These are phyloP conservation scores for Pleurotus platypus DNA, from an alignment of 768 basidiomycete genomes.

Conservation along the genomic window DNA sequence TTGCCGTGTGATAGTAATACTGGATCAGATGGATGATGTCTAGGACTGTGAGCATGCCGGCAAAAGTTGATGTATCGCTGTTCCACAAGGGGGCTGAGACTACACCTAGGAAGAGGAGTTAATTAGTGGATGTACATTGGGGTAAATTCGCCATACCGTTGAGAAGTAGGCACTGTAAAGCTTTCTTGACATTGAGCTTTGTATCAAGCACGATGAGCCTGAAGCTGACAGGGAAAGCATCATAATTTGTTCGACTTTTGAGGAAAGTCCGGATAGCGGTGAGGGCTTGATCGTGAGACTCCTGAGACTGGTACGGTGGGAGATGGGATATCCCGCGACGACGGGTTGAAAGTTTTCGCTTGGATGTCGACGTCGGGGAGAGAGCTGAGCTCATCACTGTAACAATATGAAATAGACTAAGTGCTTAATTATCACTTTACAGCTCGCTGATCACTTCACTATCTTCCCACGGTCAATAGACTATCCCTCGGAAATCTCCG, in stretches of 20 bases:
- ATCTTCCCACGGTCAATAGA: neutral
- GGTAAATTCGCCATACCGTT: constrained; percentile 52
- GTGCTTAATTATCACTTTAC: neutral
- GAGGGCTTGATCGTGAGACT: constrained; percentile 69
- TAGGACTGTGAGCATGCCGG: constrained; percentile 98
- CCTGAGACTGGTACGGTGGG: constrained; percentile 47
- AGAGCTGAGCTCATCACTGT: constrained; percentile 38
- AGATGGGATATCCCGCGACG: constrained; percentile 58
- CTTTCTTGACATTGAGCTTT: constrained; percentile 93
- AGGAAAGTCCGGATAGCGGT: constrained; percentile 76
- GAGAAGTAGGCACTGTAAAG: constrained; percentile 78
- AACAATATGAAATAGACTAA: constrained; percentile 8
- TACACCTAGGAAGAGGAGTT: constrained; percentile 57
- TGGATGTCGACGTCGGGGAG: constrained; percentile 47
- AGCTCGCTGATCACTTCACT: neutral
- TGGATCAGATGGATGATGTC: constrained; percentile 99
- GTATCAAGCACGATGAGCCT: constrained; percentile 96
- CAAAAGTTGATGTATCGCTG: constrained; percentile 88
- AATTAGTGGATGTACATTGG: constrained; percentile 1
- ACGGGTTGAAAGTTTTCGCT: constrained; percentile 55
- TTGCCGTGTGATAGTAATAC: constrained; percentile 90
- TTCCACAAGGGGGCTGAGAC: constrained; percentile 99
- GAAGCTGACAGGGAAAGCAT: constrained; percentile 96
- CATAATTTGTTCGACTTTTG: constrained; percentile 84
- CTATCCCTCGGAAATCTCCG: neutral